Conservation (phyloP, 768 basidiomycete genomes). For the Russula abietina region DNA sequence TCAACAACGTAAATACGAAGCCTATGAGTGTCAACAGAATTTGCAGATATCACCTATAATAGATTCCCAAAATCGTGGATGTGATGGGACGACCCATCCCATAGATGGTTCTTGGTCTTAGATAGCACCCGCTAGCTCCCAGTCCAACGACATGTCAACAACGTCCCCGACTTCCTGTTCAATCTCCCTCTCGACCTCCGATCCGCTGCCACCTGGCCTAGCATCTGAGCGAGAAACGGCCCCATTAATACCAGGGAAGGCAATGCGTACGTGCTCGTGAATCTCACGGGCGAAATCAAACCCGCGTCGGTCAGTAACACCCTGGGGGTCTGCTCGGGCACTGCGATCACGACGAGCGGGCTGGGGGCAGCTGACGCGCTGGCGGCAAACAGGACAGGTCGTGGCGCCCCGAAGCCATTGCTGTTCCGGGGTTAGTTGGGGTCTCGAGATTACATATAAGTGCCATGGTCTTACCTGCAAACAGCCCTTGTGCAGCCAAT, state of each 20-base stretch:
- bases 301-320: not conserved
- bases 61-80: not conserved
- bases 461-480: conserved; percentile 47
- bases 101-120: conserved; percentile 7
- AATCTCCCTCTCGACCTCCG: conserved; percentile 8
- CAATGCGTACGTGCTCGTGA: conserved; percentile 13
- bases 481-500: conserved; percentile 78
- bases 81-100: conserved; percentile 5
- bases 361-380: conserved; percentile 41
- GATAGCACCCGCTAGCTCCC: conserved; percentile 6
- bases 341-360: conserved; percentile 12
- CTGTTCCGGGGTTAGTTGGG: conserved; percentile 33
- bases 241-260: not conserved
- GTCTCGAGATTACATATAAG: not conserved
- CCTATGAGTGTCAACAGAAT: conserved; percentile 1
- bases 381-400: conserved; percentile 79
- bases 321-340: not conserved
- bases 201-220: not conserved
- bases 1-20: not conserved
- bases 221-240: conserved; percentile 1
- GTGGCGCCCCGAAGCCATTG: conserved; percentile 76
- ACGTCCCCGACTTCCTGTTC: conserved; percentile 6
- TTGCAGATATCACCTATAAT: not conserved
- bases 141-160: conserved; percentile 16
- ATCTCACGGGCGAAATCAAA: conserved; percentile 8